phyloP scores from a whole-genome alignment of 2,329 filamentous ascomycete genomes.

The Epichloe coenophiala region DNA sequence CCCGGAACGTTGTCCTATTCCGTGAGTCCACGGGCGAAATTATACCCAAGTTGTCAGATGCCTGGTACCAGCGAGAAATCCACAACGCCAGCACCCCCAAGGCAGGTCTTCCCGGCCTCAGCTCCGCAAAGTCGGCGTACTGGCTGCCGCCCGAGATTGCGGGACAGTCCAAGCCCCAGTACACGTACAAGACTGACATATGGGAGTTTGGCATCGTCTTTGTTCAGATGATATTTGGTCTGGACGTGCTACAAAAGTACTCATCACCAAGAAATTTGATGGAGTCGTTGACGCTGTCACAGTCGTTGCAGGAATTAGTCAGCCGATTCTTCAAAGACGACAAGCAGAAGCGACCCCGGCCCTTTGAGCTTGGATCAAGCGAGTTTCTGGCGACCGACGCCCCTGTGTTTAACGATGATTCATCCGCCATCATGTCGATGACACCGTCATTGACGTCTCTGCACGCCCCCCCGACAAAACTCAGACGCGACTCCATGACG shows the following conservation, averaged over 20 bases:
- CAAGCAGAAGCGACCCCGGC: slow-evolving; percentile 68
- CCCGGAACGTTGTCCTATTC: slow-evolving; percentile 65
- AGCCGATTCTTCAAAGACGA: slow-evolving; percentile 75
- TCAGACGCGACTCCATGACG: slow-evolving; percentile 49
- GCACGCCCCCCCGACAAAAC: slow-evolving; percentile 32
- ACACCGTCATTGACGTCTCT: slow-evolving; percentile 28
- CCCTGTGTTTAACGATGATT: slow-evolving; percentile 38
- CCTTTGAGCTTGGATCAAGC: slow-evolving; percentile 57
- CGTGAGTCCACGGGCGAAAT: slow-evolving; percentile 55
- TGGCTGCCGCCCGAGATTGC: slow-evolving; percentile 74
- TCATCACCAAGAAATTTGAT: slow-evolving; percentile 65
- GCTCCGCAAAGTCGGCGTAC: slow-evolving; percentile 59
- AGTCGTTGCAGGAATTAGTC: slow-evolving; percentile 66
- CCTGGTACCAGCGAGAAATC: slow-evolving; percentile 55
- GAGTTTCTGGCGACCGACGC: slow-evolving; percentile 55
- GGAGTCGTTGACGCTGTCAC: slow-evolving; percentile 57
- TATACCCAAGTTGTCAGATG: slow-evolving; percentile 61
- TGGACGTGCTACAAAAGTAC: slow-evolving; percentile 62
- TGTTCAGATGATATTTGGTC: slow-evolving; percentile 85
- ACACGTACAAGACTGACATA: slow-evolving; percentile 72
- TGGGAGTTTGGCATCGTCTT: slow-evolving; percentile 93
- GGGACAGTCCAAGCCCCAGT: slow-evolving; percentile 44
- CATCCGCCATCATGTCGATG: slow-evolving; percentile 24
- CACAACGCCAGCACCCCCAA: slow-evolving; percentile 45
- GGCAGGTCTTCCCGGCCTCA: slow-evolving; percentile 36